phyloP scores from a whole-genome alignment of 768 basidiomycete genomes.

The Chalciporus chontae region DNA sequence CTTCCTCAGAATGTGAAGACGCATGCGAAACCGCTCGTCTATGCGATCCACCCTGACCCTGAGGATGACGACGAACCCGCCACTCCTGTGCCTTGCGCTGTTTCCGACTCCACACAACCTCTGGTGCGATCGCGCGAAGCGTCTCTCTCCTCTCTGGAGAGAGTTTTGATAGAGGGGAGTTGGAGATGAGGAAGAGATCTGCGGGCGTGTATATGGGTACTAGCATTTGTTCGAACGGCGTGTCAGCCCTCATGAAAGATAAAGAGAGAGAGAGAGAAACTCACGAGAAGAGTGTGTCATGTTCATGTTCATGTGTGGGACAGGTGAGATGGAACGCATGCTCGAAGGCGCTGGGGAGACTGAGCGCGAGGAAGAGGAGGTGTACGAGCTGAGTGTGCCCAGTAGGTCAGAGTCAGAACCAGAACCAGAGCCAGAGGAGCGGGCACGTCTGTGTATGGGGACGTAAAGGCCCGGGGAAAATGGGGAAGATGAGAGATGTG shows the following conservation, averaged over 20 bases:
- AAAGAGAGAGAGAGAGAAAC: not conserved
- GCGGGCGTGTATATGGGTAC: slow-evolving; percentile 25
- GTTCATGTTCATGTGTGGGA: not conserved
- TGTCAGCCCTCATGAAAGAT: too few species aligned
- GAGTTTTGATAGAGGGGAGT: slow-evolving; percentile 20
- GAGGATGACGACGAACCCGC: slow-evolving; percentile 8
- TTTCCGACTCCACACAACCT: slow-evolving; percentile 24
- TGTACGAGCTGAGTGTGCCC: slow-evolving; percentile 13
- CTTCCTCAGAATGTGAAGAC: slow-evolving; percentile 5
- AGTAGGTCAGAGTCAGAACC: not conserved
- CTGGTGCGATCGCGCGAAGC: slow-evolving; percentile 21
- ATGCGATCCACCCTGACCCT: not conserved
- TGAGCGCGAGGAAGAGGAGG: slow-evolving; percentile 13
- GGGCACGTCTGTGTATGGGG: slow-evolving; percentile 38
- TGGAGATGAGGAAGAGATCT: slow-evolving; percentile 22
- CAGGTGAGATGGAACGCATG: slow-evolving; percentile 4
- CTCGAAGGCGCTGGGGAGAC: slow-evolving; percentile 14
- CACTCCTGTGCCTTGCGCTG: slow-evolving; percentile 27
- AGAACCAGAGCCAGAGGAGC: not conserved
- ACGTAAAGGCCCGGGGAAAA: slow-evolving; percentile 32
- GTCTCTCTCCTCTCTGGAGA: slow-evolving; percentile 1
- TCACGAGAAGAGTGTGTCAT: slow-evolving; percentile 1
- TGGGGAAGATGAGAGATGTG: slow-evolving; percentile 15
- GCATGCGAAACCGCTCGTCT: slow-evolving; percentile 3
- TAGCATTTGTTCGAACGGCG: too few species aligned